Evolutionary conservation across 805 yeast genomes (phyloP), one percentile per base, ranked within the genome.

Genomic region (Kazachstania africana): DNA sequence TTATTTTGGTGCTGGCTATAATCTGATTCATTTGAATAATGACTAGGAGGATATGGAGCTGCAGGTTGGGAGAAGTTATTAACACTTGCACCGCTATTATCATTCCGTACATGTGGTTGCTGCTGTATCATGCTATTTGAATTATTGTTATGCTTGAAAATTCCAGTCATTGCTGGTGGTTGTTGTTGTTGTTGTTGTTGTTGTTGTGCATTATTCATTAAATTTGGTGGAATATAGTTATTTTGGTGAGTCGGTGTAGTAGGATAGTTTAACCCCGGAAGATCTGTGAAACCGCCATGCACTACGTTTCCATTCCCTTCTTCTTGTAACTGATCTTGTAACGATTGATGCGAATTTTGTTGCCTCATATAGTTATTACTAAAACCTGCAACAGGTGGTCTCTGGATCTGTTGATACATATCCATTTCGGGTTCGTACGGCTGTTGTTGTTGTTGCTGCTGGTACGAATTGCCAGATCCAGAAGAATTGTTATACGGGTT

Each of bases 301-400:
- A 10, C 10, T 8, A 10, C 6, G 10, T 19, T 19, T 8, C 10
- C 10, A 19, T 19, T 19, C 22, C 22, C 22, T 13, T 22, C 16
- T 12, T 37, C 32, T 29, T 47, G 48, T 14, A 42, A 27, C 16
- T 43, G 47, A 5, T 47, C 55, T 23, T 47, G 63, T 14, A 61
- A 39, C 1, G 65, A 60, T 26, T 51, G 63, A 12, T 58, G 62
- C 1, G 65, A 60, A 13, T 52, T 55, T 36, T 59, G 65, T 27
- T 47, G 52, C 26, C 49, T 50, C 54, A 57, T 48, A 33, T 60
- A 60, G 29, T 51, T 57, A 5, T 50, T 36, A 29, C 61, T 54
- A 33, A 59, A 60, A 29, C 46, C 54, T 2, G 57, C 55, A 4
- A 50, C 45, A 1, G 63, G 62, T 20, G 62, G 65, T 24, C 42